Conservation (phyloP, 345 rosid genomes). For the Psidium friedrichsthalianum region DNA sequence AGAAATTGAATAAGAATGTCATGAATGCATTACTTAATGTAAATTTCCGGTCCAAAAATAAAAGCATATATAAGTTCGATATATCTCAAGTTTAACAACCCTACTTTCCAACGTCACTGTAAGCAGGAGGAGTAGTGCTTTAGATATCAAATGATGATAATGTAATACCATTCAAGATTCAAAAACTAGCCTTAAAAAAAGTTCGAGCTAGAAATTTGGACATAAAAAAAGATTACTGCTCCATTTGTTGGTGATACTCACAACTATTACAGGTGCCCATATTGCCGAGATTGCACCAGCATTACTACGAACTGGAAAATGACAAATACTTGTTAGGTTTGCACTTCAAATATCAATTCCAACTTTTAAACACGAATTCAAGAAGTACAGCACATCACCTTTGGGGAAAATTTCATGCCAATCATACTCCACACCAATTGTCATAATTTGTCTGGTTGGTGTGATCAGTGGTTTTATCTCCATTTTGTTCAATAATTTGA, state of each 20-base stretch:
- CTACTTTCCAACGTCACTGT: neutral
- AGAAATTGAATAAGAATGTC: neutral
- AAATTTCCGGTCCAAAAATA: neutral
- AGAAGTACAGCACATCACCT: slow-evolving; percentile 27
- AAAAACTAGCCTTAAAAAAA: neutral
- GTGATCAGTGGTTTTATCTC: slow-evolving; percentile 84
- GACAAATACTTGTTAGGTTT: slow-evolving; percentile 4
- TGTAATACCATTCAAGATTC: neutral
- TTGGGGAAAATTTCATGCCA: slow-evolving; percentile 89
- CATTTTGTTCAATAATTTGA: slow-evolving; percentile 12
- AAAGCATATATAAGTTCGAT: neutral
- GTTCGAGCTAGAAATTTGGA: neutral
- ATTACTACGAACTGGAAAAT: slow-evolving; percentile 62
- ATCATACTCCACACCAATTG: slow-evolving; percentile 60
- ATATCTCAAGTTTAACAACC: neutral
- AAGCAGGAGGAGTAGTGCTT: neutral
- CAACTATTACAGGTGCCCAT: slow-evolving; percentile 92
- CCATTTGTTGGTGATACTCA: slow-evolving; percentile 23
- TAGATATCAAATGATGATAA: neutral
- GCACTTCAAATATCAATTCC: neutral
- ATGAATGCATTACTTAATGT: neutral
- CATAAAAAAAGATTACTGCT: neutral
- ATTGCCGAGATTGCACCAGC: slow-evolving; percentile 86
- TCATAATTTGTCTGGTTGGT: slow-evolving; percentile 75
- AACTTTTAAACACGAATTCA: neutral